Evolutionary conservation across 2,329 filamentous ascomycete genomes (phyloP), one percentile per base, ranked within the genome.

Genomic region (Daldinia eschscholtzii): DNA sequence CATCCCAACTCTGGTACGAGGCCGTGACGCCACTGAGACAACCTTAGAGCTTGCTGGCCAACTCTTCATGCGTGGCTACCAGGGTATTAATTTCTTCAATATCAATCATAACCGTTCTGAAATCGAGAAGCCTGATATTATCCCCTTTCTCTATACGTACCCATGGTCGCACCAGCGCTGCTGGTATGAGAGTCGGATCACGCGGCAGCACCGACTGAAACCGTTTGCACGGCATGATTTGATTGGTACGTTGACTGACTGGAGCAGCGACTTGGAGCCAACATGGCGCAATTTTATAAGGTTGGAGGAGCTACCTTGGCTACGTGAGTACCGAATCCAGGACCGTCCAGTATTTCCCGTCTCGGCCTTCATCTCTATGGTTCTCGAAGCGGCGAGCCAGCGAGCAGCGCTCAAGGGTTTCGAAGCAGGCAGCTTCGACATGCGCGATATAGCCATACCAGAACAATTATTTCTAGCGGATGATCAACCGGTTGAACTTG

Each of bases 261-360:
- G 73, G 73, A 79, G 76, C 48, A 78, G 72, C 65, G 76, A 76
- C 20, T 56, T 79, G n/a, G 77, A 79, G 52, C 79, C 80, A 26
- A 79, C 77, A 4, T 82, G 80, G 80, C 76, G 80, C 46, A 81
- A 81, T 69, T 70, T 81, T 35, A 70, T 81, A 57, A 75, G 77
- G 37, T 72, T 75, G 1, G 77, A 79, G 28, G 79, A 80, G 53
- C 59, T 81, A 12, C 81, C 86, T 28, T 87, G 86, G 72, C 80
- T 85, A 15, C 79, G 82, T 56, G 83, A 85, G 67, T 85, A 86
- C 77, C 73, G 76, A 46, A 82, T 86, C 76, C 81, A 85, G 65
- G 83, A 80, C 70, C 80, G 83, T 60, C 80, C 81, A 57, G 80
- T 85, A 59, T 85, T 83, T 70, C 83, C 85, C 20, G 79, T 80